Conservation (phyloP, 805 yeast species). For the Lachancea sp. region DNA sequence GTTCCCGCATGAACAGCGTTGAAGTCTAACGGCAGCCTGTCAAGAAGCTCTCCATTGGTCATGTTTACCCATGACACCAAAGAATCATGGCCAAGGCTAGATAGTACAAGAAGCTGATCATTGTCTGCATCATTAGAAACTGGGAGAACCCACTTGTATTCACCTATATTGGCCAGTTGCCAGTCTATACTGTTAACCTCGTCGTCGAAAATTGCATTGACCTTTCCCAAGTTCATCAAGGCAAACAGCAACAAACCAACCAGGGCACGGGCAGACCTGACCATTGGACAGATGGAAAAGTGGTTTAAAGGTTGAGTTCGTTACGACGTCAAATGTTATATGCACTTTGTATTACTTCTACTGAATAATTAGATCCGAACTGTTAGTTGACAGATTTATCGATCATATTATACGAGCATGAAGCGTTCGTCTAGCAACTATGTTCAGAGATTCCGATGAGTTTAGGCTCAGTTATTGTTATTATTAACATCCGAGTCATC, state of each 20-base stretch:
- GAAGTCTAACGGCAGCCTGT: constrained; percentile 29
- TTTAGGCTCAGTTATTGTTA: background rate
- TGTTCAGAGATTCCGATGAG: no score
- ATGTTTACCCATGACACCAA: constrained; percentile 34
- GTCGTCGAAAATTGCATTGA: constrained; percentile 38
- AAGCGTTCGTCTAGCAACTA: no score
- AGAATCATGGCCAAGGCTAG: constrained; percentile 20
- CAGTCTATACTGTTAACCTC: constrained; percentile 53
- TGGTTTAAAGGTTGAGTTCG: no score
- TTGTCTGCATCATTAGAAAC: constrained; percentile 7
- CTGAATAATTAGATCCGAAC: no score
- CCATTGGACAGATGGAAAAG: background rate
- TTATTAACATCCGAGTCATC: background rate
- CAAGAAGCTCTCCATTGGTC: constrained; percentile 29
- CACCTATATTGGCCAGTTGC: constrained; percentile 44
- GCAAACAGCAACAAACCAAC: background rate
- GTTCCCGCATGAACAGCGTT: constrained; percentile 15
- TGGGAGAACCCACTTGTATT: constrained; percentile 26
- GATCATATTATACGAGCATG: no score
- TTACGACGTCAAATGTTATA: no score
- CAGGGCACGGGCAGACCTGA: background rate
- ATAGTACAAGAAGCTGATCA: constrained; percentile 24
- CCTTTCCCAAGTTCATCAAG: constrained; percentile 3
- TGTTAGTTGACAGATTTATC: no score
- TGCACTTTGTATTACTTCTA: no score